Evolutionary conservation across 78 protist species (phyloP), one percentile per base, ranked within the genome.

Genomic region (Dictyostelium capitatum): DNA sequence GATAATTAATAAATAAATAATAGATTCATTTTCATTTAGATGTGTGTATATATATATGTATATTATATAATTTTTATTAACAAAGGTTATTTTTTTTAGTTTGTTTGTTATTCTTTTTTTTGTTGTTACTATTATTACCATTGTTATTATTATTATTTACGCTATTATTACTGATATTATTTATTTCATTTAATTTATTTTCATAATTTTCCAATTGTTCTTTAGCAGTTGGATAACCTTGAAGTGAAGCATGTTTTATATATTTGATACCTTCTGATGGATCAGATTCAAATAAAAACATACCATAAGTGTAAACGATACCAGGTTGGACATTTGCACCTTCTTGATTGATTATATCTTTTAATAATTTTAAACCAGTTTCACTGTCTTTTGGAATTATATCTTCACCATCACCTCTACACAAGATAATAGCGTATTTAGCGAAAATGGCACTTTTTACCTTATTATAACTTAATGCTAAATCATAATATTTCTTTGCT

Each of bases 371-470:
- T 37, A 67, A 67, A 67, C 75, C 75, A 30, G 19, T 30, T 32
- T 67, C 75, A 5, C 5, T 14, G 15, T 67, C 75, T 67, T 67
- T 67, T 67, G 75, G 75, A 67, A 67, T 67, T 20, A 67, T 32
- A 67, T 67, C 75, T 14, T 43, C 75, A 67, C 75, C 75, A 32
- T 67, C 75, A 32, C 75, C 75, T 67, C 75, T 67, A 67, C 75
- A 67, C 12, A 67, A 47, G 48, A 67, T 67, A 6, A 67, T 67
- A 14, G 75, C 75, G 30, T 67, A 67, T 19, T 67, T 67, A 11
- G 75, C 75, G 15, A 67, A 67, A 14, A 47, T 43, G 28, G 75
- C 75, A 67, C 75, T 17, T 19, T 67, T 67, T 32, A 10, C 32
- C 15, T 28, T 28, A 67, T 25, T 17, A 15, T 37, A 32, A 6